Evolutionary conservation across 1,284 basidiomycete genomes (phyloP), one percentile per base, ranked within the genome.

Genomic region (Rhodotorula sp.): DNA sequence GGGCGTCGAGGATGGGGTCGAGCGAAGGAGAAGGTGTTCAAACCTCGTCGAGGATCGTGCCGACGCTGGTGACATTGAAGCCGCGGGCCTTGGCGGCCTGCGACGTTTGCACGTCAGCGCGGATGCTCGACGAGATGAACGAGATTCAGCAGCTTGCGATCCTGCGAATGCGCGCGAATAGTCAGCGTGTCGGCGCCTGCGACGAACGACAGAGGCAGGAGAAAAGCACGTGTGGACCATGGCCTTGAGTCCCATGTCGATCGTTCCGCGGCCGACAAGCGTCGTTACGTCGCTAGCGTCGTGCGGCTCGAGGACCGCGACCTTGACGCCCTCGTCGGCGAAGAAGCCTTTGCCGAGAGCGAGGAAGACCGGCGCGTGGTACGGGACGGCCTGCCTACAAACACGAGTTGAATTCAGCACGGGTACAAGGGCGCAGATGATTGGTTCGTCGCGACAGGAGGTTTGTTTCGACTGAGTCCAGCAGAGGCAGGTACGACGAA

Each of bases 261-360:
- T 80, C 53, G 79, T 80, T 52, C 81, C 81, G 9, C 76, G 77
- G 25, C 82, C 82, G 65, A 83, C 80, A 48, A 83, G 72, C 61
- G 82, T 79, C 52, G 76, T 78, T 12, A 83, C 80, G 53, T 83
- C 82, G 42, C 80, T 80, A 23, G 83, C 77, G 71, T 84, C 83
- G 70, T 62, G 66, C 7, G 72, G 72, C 58, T 74, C 80, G 21
- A 60, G 46, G 46, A 60, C 41, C 25, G 82, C 81, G 14, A 82
- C 81, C 60, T 82, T 78, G 78, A 83, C 79, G 53, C 81, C 81
- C 66, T 82, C 80, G n/a, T 80, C 75, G 0, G 68, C 66, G 61
- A 79, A 80, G 70, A 75, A 79, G 25, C 77, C 81, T 74, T 81
- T 78, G 52, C 74, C 64, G 71, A 82, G 80, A 27, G 82, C 82